Base-by-base conservation (phyloP, 768 basidiomycete species). In the Tephrocybe sp. region DNA sequence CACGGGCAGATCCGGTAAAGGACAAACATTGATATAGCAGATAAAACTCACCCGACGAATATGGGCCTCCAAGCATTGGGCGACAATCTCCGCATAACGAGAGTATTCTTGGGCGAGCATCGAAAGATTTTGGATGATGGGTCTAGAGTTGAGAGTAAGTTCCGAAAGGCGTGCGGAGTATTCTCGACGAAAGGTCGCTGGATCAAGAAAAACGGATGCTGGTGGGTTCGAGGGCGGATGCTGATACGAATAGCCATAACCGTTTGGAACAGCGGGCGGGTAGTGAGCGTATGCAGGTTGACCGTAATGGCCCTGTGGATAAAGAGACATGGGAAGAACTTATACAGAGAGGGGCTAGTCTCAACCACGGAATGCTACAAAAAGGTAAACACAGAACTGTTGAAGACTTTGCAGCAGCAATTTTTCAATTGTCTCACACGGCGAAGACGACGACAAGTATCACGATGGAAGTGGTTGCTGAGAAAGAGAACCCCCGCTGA, bases 111-210 rank as follows among this genome's bases (percentile, higher is more conserved):
- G 89, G 47, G 97, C 96, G 59, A 90, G 80, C 79, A 94, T 85
- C 31, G 97, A 98, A 13, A 99, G 71, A 54, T 80, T 81, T 72
- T 97, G 92, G 57, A 99, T 99, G 55, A 97, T 84, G 9, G 92
- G 88, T 62, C 94, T 86, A 59, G 94, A 96, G 72, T 98, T 99
- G 77, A 94, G 85, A 45, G 85, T 91, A 56, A 99, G 85, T 56
- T 86, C 83, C 61, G 81, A 73, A 48, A 97, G 83, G 54, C 89
- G 84, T 36, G 72, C 66, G 49, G 79, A 63, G 69, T 87, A 92
- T 72, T 92, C 90, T 71, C 84, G 82, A 58, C 92, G 83, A 66
- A 92, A 92, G 34, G 78, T 72, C 68, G 75, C 76, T 26, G 87
- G 82, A 66, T 90, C 87, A 64, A 80, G 68, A 71, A 61, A 48